phyloP scores from a whole-genome alignment of 805 yeast genomes.

The Kluyveromyces starmeri region DNA sequence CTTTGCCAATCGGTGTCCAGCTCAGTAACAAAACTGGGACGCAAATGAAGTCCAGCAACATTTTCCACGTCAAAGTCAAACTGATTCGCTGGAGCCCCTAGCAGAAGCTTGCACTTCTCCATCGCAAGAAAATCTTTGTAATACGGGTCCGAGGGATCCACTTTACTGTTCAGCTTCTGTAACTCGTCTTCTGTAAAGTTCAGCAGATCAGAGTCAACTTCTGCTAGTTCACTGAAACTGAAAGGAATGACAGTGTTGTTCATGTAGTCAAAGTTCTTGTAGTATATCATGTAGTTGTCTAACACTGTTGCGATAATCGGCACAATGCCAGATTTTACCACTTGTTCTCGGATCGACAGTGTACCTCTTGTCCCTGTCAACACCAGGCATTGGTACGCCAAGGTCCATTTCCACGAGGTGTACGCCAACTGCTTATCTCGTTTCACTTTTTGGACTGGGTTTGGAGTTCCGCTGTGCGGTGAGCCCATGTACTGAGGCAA shows the following conservation, averaged over 20 bases:
- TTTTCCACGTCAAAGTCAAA: conserved; percentile 4
- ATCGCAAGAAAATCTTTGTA: conserved; percentile 3
- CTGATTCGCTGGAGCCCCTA: conserved; percentile 1
- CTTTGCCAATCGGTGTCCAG: conserved; percentile 4
- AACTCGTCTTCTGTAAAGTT: conserved; percentile 4
- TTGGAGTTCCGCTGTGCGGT: conserved; percentile 8
- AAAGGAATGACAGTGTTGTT: conserved; percentile 7
- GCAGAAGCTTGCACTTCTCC: conserved; percentile 3
- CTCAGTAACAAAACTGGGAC: conserved; percentile 2
- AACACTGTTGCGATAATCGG: conserved; percentile 87
- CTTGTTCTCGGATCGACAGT: conserved; percentile 72
- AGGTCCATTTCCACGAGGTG: conserved; percentile 96
- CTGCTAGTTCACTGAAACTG: conserved; percentile 2
- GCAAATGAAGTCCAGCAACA: conserved; percentile 5
- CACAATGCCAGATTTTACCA: conserved; percentile 85
- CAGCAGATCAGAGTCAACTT: conserved; percentile 1
- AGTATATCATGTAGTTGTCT: conserved; percentile 62
- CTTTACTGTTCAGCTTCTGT: not conserved
- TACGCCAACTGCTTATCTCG: conserved; percentile 37
- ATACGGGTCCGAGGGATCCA: conserved; percentile 3
- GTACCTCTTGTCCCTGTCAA: conserved; percentile 90
- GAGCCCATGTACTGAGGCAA: conserved; percentile 12
- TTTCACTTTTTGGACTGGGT: conserved; percentile 19
- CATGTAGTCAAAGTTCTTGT: conserved; percentile 29
- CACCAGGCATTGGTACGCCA: conserved; percentile 87